A percentile compares a stretch with the other conserved stretches of the same genome.
phyloP scores from a whole-genome alignment of 768 basidiomycete species.

The Cyclocybe aegerita region DNA sequence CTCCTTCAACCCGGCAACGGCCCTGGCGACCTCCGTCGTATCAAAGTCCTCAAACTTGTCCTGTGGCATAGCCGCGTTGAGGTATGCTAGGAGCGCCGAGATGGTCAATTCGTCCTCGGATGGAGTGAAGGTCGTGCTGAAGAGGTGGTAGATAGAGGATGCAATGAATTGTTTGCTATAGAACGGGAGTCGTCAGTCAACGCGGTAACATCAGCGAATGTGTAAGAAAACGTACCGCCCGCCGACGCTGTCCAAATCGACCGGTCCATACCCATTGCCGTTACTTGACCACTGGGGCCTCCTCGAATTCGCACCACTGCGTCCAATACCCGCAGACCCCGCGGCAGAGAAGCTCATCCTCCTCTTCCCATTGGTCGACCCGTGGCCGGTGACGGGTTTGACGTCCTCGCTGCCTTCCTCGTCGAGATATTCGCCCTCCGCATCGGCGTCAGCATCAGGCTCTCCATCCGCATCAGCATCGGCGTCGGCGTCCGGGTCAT shows the following conservation, averaged over 20 bases:
- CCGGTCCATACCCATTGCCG: too few species aligned
- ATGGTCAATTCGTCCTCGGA: constrained; percentile 65
- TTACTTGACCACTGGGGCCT: too few species aligned
- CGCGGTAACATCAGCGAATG: too few species aligned
- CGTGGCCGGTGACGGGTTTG: constrained; percentile 3
- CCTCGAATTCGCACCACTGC: too few species aligned
- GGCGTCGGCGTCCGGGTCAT: neutral
- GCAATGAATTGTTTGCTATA: constrained; percentile 58
- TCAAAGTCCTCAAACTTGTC: constrained; percentile 86
- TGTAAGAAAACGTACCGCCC: too few species aligned
- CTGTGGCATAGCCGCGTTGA: constrained; percentile 73
- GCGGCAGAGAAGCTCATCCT: neutral
- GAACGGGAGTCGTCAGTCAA: constrained; percentile 3
- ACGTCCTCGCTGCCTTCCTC: constrained; percentile 19
- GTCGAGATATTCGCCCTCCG: constrained; percentile 26
- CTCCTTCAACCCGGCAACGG: constrained; percentile 45
- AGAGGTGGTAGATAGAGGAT: constrained; percentile 62
- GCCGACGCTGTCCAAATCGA: too few species aligned
- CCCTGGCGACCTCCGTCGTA: constrained; percentile 64
- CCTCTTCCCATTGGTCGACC: neutral
- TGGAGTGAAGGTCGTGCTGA: constrained; percentile 63
- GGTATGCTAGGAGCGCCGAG: constrained; percentile 64
- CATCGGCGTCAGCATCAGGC: constrained; percentile 26
- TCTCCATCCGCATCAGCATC: constrained; percentile 33
- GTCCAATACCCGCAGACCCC: too few species aligned